Evolutionary conservation across 257 asterid species (phyloP).

Genomic region (Echites panduratus): DNA sequence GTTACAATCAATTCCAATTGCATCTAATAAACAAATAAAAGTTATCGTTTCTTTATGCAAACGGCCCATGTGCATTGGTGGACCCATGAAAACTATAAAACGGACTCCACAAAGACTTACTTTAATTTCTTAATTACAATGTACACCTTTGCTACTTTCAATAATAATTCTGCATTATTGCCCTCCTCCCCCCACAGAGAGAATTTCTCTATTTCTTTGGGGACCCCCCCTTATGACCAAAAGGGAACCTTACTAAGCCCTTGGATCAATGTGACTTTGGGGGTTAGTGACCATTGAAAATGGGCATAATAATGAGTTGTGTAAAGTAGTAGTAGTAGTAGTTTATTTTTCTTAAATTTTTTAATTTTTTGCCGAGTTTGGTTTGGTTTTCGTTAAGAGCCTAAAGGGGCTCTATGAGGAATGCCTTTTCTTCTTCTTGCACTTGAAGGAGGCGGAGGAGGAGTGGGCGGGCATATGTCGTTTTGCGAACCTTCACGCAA

Average conservation of each 20-base stretch:
- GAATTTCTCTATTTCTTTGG: conserved; percentile 25
- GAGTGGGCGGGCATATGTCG: conserved; percentile 88
- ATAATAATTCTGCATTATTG: conserved; percentile 55
- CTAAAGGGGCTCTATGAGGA: conserved; percentile 94
- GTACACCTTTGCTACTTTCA: conserved; percentile 44
- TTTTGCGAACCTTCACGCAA: conserved; percentile 78
- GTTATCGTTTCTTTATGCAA: conserved; percentile 54
- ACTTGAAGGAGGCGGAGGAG: conserved; percentile 62
- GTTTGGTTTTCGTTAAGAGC: conserved; percentile 46
- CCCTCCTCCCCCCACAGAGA: conserved; percentile 27
- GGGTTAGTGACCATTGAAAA: conserved; percentile 38
- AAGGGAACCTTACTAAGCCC: conserved; percentile 20
- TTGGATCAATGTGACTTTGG: conserved; percentile 12
- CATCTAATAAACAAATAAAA: conserved; percentile 42
- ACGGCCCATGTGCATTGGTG: conserved; percentile 86
- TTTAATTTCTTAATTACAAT: conserved; percentile 47
- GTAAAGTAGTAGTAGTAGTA: conserved; percentile 29
- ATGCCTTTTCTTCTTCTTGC: conserved; percentile 96
- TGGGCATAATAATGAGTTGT: conserved; percentile 42
- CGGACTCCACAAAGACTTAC: conserved; percentile 62
- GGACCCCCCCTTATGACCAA: conserved; percentile 23
- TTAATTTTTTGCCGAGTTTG: not conserved
- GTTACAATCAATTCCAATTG: conserved; percentile 26
- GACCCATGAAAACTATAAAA: conserved; percentile 76
- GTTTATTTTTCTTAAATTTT: too few species aligned